phyloP scores from a whole-genome alignment of 139 green algal species.

The Pseudopediastrum boryanum region DNA sequence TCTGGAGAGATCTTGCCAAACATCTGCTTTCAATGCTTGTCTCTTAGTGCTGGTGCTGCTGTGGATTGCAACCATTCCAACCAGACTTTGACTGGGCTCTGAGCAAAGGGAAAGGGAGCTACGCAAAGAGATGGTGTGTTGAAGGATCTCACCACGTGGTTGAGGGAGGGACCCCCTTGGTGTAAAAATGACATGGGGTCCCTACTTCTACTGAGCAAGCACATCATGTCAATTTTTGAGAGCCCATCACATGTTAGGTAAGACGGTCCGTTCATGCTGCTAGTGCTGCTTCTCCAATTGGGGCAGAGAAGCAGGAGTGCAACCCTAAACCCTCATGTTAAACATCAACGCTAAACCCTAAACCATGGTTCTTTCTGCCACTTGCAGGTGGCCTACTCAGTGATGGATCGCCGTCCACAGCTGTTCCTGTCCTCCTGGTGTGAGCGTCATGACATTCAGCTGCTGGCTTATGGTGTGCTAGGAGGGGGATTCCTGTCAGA shows the following conservation, averaged over 20 bases:
- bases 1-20: too few relatives aligned
- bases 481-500: constrained; percentile 27
- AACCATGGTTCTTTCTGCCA: background rate
- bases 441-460: background rate
- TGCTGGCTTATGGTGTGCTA: constrained; percentile 26
- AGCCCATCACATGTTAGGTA: background rate
- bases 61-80: too few relatives aligned
- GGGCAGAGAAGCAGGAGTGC: background rate
- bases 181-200: background rate
- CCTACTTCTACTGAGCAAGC: background rate
- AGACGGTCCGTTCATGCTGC: background rate
- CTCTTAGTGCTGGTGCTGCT: too few relatives aligned
- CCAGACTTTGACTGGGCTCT: too few relatives aligned
- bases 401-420: constrained; percentile 25
- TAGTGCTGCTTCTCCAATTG: background rate
- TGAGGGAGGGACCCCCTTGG: too few relatives aligned
- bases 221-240: constrained; percentile 3
- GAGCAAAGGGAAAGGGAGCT: too few relatives aligned
- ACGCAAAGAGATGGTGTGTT: too few relatives aligned
- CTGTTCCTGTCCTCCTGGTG: constrained; percentile 37
- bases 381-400: constrained; percentile 32
- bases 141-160: too few relatives aligned
- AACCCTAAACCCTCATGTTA: background rate
- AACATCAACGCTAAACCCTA: background rate
- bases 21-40: too few relatives aligned